phyloP scores from a whole-genome alignment of 2,329 filamentous ascomycete genomes.

The Tolypocladium cylindrosporum region DNA sequence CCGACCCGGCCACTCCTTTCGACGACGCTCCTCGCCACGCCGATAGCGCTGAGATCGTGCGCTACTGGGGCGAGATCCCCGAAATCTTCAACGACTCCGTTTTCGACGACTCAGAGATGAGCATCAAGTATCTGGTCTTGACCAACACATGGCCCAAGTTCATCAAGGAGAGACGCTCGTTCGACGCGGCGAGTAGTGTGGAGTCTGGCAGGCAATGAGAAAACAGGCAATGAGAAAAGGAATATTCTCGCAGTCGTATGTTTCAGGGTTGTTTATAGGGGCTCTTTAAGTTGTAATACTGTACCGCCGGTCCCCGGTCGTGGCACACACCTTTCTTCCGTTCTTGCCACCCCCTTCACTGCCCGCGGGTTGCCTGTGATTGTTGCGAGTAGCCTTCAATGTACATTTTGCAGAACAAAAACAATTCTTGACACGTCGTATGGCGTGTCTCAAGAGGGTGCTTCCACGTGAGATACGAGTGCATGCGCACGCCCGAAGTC shows the following conservation, averaged over 20 bases:
- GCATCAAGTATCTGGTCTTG: slow-evolving; percentile 57
- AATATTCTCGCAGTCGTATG: neutral
- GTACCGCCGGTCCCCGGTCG: neutral
- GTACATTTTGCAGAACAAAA: neutral
- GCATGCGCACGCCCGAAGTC: neutral
- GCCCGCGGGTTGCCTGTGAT: neutral
- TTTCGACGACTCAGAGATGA: slow-evolving; percentile 50
- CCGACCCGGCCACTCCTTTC: slow-evolving; percentile 35
- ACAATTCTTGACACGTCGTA: neutral
- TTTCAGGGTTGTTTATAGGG: neutral
- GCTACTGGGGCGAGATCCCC: slow-evolving; percentile 37
- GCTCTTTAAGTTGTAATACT: neutral
- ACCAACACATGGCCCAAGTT: slow-evolving; percentile 62
- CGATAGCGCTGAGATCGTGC: slow-evolving; percentile 13
- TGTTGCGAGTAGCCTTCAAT: neutral
- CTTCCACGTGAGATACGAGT: neutral
- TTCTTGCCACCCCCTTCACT: neutral
- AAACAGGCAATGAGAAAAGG: neutral
- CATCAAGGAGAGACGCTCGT: slow-evolving; percentile 31
- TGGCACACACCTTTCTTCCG: neutral
- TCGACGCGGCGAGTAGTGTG: slow-evolving; percentile 11
- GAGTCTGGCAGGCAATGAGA: slow-evolving; percentile 5
- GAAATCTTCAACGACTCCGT: slow-evolving; percentile 39
- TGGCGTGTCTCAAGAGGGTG: neutral
- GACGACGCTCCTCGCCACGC: slow-evolving; percentile 16